Percentiles rank a stretch among this genome's conserved stretches.
Conservation (phyloP, 2,329 filamentous ascomycete species). For the Microdochium nivale region DNA sequence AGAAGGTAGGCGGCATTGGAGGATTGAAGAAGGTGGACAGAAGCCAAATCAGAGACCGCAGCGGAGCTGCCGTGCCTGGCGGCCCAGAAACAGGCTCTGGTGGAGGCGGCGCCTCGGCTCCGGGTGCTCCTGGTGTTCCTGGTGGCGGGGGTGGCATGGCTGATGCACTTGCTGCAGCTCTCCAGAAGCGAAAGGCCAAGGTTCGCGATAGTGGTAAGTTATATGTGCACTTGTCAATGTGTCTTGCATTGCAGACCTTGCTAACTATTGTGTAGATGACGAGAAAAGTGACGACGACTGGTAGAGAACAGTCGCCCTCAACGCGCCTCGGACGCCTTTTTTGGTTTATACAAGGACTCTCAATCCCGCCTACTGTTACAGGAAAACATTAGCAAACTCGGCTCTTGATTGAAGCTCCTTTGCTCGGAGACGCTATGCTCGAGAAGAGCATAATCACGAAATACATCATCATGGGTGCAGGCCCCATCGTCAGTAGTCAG, state of each 20-base stretch:
- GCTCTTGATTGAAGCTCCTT: too few species aligned
- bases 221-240: constrained; percentile 3
- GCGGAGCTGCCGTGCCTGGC: constrained; percentile 44
- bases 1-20: constrained; percentile 57
- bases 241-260: constrained; percentile 4
- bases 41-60: constrained; percentile 62
- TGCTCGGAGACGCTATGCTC: too few species aligned
- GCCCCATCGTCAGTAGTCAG: too few species aligned
- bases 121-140: constrained; percentile 41
- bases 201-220: constrained; percentile 89
- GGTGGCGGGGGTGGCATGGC: constrained; percentile 60
- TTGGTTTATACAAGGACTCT: not conserved
- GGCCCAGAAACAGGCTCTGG: not conserved
- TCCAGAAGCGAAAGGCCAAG: constrained; percentile 83
- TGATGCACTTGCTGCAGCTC: constrained; percentile 69
- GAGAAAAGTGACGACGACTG: constrained; percentile 72
- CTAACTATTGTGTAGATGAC: constrained; percentile 48
- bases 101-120: constrained; percentile 31
- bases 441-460: too few species aligned
- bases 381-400: too few species aligned
- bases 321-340: not conserved
- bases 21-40: constrained; percentile 70
- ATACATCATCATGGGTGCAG: too few species aligned
- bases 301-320: constrained; percentile 27
- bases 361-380: not conserved